phyloP scores from a whole-genome alignment of 495 filamentous ascomycete genomes.

The Penicillium fimorum region DNA sequence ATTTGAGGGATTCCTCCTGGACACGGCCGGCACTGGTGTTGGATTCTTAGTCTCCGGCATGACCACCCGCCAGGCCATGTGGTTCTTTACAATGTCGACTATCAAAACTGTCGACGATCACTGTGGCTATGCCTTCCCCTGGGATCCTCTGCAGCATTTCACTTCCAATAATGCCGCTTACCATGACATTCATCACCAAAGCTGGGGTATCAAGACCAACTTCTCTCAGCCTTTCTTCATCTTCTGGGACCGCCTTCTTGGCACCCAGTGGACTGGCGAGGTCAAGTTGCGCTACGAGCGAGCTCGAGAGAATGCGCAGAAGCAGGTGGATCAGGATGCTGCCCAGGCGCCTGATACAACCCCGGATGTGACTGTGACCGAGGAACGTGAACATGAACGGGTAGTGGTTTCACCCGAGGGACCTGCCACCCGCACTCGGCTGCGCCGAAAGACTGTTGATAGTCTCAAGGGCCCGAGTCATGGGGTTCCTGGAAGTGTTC shows the following conservation, averaged over 20 bases:
- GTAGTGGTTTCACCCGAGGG: conserved; percentile 33
- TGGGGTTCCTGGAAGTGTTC: conserved; percentile 40
- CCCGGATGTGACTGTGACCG: conserved; percentile 7
- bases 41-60: conserved; percentile 76
- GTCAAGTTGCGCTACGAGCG: conserved; percentile 47
- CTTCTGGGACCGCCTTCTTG: conserved; percentile 51
- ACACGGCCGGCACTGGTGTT: conserved; percentile 80
- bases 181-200: conserved; percentile 98
- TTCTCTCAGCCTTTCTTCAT: conserved; percentile 54
- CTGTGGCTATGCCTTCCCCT: conserved; percentile 92
- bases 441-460: conserved; percentile 44
- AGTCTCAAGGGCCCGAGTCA: conserved; percentile 43
- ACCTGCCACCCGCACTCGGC: conserved; percentile 32
- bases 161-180: conserved; percentile 93
- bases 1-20: conserved; percentile 83
- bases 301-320: conserved; percentile 41
- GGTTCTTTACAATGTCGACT: conserved; percentile 78
- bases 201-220: conserved; percentile 86
- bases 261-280: conserved; percentile 48
- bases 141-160: conserved; percentile 87
- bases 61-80: conserved; percentile 74
- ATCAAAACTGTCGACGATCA: conserved; percentile 98
- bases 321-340: conserved; percentile 36
- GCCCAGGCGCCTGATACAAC: conserved; percentile 15
- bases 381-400: conserved; percentile 24